Conservation (phyloP, 1,139 yeast genomes). For the Yamadazyma oceani region DNA sequence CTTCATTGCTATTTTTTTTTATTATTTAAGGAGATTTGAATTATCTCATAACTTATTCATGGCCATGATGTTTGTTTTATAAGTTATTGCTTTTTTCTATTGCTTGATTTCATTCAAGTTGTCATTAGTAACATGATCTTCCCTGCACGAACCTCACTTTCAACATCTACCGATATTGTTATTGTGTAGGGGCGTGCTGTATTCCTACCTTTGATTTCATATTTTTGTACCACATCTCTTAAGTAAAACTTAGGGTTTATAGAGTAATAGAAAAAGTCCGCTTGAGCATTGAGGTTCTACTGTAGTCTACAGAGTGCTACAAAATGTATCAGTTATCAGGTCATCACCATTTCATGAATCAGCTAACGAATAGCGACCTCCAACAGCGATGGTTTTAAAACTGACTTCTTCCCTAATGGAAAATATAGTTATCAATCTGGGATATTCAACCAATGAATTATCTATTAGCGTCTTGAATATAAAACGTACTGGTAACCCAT, state of each 20-base stretch:
- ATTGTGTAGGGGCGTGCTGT: neutral
- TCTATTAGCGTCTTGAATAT: neutral
- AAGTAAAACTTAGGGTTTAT: slow-evolving; percentile 1
- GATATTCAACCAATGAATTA: slow-evolving; percentile 9
- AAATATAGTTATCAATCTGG: slow-evolving; percentile 4
- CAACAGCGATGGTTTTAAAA: slow-evolving; percentile 85
- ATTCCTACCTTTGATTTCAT: neutral
- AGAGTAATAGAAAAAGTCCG: slow-evolving; percentile 2
- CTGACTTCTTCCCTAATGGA: slow-evolving; percentile 24
- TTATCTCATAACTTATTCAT: neutral
- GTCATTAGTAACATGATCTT: neutral
- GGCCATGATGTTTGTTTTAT: neutral
- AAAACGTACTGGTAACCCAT: slow-evolving; percentile 7
- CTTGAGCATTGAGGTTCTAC: neutral
- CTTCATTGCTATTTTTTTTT: neutral
- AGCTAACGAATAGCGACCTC: slow-evolving; percentile 67
- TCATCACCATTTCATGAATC: slow-evolving; percentile 78
- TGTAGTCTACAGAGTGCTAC: slow-evolving; percentile 2
- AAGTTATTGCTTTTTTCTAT: slow-evolving; percentile 1
- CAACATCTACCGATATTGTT: neutral
- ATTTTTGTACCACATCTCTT: neutral
- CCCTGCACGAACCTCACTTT: too few relatives aligned
- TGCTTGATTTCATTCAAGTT: neutral
- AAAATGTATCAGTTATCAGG: slow-evolving; percentile 80
- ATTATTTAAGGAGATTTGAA: neutral